Evolutionary conservation across 805 yeast species (phyloP).

Genomic region (Metschnikowia peoriensis): DNA sequence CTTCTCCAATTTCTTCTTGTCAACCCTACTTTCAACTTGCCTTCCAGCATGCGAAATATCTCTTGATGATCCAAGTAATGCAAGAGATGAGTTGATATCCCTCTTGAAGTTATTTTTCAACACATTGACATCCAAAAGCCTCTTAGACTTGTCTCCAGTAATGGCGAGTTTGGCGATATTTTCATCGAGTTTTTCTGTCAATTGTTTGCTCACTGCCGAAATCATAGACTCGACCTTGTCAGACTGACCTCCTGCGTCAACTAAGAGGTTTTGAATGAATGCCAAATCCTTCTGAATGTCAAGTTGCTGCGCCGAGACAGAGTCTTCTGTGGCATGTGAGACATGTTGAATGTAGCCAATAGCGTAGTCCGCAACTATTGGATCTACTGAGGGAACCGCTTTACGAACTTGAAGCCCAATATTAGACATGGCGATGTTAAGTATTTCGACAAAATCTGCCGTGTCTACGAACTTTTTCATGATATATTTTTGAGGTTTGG

Average conservation of each 20-base stretch:
- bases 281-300: conserved; percentile 65
- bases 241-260: conserved; percentile 79
- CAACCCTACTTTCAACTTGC: conserved; percentile 90
- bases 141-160: conserved; percentile 84
- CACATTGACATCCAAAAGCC: conserved; percentile 77
- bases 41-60: conserved; percentile 92
- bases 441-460: background rate
- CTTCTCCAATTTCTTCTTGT: conserved; percentile 92
- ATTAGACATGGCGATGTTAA: conserved; percentile 32
- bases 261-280: conserved; percentile 63
- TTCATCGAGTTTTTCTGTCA: conserved; percentile 54
- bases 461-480: background rate
- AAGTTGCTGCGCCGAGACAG: conserved; percentile 72
- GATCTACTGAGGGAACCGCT: conserved; percentile 83
- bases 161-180: conserved; percentile 72
- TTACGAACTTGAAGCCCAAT: conserved; percentile 65
- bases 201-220: conserved; percentile 44
- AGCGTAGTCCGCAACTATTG: conserved; percentile 85
- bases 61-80: conserved; percentile 70
- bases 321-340: conserved; percentile 73
- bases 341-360: conserved; percentile 87
- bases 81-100: conserved; percentile 73
- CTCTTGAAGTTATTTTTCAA: conserved; percentile 59
- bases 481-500: background rate
- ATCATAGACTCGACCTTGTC: conserved; percentile 53